These are phyloP conservation scores for Hypsizygus marmoreus DNA, from an alignment of 768 basidiomycete genomes.

Conservation along the genomic window DNA sequence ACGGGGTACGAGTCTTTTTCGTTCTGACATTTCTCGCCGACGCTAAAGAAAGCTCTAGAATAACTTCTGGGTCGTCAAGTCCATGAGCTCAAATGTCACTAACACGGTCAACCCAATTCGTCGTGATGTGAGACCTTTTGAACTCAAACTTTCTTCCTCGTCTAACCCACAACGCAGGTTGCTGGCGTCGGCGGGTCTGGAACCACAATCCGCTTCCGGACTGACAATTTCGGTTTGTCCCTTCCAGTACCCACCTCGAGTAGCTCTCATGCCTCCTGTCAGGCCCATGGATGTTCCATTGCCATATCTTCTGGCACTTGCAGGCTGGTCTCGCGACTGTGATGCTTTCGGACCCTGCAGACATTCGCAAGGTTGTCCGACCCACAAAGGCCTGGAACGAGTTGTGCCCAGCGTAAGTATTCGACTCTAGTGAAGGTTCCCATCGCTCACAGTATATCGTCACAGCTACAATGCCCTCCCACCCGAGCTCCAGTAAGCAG, in stretches of 20 bases:
- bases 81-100: neutral
- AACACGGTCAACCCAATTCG: too few relatives aligned
- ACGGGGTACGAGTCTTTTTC: slow-evolving; percentile 22
- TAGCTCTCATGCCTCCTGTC: neutral
- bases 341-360: slow-evolving; percentile 6
- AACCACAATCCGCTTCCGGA: neutral
- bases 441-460: neutral
- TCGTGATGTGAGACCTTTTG: neutral
- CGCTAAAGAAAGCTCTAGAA: slow-evolving; percentile 24
- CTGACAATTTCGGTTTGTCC: neutral
- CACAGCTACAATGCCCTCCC: slow-evolving; percentile 16
- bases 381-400: too few relatives aligned
- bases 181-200: slow-evolving; percentile 5
- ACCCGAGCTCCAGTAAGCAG: slow-evolving; percentile 17
- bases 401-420: too few relatives aligned
- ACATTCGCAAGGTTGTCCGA: too few relatives aligned
- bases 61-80: slow-evolving; percentile 28
- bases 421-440: too few relatives aligned
- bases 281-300: slow-evolving; percentile 24
- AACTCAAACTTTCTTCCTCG: neutral
- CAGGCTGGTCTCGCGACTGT: slow-evolving; percentile 19
- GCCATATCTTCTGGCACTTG: slow-evolving; percentile 19
- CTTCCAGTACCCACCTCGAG: neutral
- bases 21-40: neutral
- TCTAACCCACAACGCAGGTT: neutral